Evolutionary conservation across 2,329 filamentous ascomycete species (phyloP), one percentile per base, ranked within the genome.

Genomic region (Periconia sp.): DNA sequence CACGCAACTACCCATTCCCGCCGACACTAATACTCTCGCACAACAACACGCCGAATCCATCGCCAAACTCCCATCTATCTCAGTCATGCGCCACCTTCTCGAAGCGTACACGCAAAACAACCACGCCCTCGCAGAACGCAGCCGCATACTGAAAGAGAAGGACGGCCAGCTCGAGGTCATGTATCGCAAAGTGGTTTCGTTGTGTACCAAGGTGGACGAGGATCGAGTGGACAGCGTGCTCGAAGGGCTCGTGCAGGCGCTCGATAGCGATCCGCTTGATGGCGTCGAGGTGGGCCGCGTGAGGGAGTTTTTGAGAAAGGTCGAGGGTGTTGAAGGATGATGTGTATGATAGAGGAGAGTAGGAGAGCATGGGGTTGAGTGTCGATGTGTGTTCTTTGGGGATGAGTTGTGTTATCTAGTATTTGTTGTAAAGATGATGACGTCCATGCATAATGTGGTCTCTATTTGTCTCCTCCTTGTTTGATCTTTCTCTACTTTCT

Each of bases 151-250:
- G 9, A 88, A 91, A 70, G 87, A 88, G 30, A 86, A 90, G 55
- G 93, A 91, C 63, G 87, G 86, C 5, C 92, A 96, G 50, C 81
- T 96, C 3, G 93, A 96, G 67, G 81, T 88, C 60, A 91, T 94
- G 74, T 97, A 97, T 71, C 84, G 92, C 23, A 89, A 88, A 60
- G 90, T 97, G 30, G 91, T 99, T 20, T 86, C 89, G 50, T 78
- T 97, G 13, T 97, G 93, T 70, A 96, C 92, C 0, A 87, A 86
- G 9, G 89, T 92, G 33, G 82, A 85, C 1, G 91, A 95, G 57
- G 81, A 82, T 9, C 84, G 91, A 53, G 89, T 97, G 14, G 94
- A 97, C 63, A 84, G 85, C 53, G 84, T 92, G 48, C 80, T 97
- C 0, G 90, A 91, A 49, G 86, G 86, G 2, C 78, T 99, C 42